phyloP scores from a whole-genome alignment of 2,329 filamentous ascomycete genomes.

The Dryadomyces sulphureus region DNA sequence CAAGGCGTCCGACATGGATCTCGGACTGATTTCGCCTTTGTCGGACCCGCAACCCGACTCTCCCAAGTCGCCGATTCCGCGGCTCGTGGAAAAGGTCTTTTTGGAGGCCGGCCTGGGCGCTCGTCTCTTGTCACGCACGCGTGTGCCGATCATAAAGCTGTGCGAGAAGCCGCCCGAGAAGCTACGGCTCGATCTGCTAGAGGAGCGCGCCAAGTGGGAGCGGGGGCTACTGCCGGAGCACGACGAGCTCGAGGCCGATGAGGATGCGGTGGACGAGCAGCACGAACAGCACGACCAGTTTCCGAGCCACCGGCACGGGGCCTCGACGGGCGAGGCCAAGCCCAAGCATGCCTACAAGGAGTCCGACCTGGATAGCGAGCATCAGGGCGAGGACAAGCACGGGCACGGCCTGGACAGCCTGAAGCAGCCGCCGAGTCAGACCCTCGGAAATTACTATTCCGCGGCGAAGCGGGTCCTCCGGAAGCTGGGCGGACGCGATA shows the following conservation, averaged over 20 bases:
- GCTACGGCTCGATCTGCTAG: constrained; percentile 44
- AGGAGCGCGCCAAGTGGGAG: constrained; percentile 61
- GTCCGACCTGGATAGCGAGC: constrained; percentile 4
- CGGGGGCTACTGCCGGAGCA: constrained; percentile 29
- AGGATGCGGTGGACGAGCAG: constrained; percentile 11
- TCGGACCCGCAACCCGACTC: constrained; percentile 39
- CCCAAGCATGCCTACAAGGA: constrained; percentile 4
- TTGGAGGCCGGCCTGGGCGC: constrained; percentile 61
- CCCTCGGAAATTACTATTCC: constrained; percentile 30
- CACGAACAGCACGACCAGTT: constrained; percentile 11
- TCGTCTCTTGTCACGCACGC: constrained; percentile 59
- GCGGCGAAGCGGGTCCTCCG: constrained; percentile 34
- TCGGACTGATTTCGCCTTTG: constrained; percentile 56
- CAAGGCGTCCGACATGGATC: constrained; percentile 80
- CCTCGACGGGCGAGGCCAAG: background rate
- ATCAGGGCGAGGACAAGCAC: constrained; percentile 6
- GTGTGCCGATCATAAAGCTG: constrained; percentile 79
- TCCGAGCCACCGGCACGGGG: background rate
- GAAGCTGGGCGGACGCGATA: constrained; percentile 32
- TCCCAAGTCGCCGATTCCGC: constrained; percentile 49
- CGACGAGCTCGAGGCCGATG: constrained; percentile 19
- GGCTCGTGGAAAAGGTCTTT: constrained; percentile 60
- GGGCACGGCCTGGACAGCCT: constrained; percentile 14
- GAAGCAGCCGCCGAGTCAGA: constrained; percentile 25
- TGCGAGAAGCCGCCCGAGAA: constrained; percentile 54